These are phyloP conservation scores for Rhynchosporium agropyri DNA, from an alignment of 2,329 filamentous ascomycete genomes.

Conservation along the genomic window DNA sequence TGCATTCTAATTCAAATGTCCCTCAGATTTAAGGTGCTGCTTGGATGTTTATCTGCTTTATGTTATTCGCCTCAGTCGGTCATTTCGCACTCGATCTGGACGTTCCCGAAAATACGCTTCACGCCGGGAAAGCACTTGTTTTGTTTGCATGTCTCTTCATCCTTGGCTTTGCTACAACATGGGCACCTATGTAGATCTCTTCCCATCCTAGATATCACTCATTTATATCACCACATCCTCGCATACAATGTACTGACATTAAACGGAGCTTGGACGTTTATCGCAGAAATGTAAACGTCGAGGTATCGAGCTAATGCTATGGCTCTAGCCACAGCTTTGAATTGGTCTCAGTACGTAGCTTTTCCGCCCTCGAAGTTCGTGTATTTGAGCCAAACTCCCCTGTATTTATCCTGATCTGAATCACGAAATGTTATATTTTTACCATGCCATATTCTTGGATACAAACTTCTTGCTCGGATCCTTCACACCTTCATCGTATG, in stretches of 20 bases:
- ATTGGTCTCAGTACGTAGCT: constrained; percentile 56
- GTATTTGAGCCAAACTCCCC: no score
- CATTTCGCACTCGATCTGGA: constrained; percentile 49
- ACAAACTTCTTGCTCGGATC: constrained; percentile 70
- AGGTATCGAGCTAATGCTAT: constrained; percentile 61
- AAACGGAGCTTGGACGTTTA: constrained; percentile 60
- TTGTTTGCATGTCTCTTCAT: constrained; percentile 68
- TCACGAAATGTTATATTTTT: no score
- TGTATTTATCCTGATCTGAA: no score
- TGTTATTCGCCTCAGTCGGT: constrained; percentile 56
- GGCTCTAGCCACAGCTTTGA: constrained; percentile 61
- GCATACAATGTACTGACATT: no score
- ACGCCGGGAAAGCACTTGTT: constrained; percentile 62
- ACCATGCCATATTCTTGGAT: no score
- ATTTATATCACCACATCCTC: no score
- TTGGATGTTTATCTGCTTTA: constrained; percentile 63
- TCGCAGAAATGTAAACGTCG: constrained; percentile 66
- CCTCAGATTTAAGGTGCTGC: constrained; percentile 58
- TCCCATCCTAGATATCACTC: no score
- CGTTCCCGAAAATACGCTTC: constrained; percentile 49
- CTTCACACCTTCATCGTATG: constrained; percentile 75
- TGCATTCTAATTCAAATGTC: background rate
- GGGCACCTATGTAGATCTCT: constrained; percentile 58
- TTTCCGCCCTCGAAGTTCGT: no score
- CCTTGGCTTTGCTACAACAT: constrained; percentile 67